A percentile compares a stretch with the other conserved stretches of the same genome.
Conservation (phyloP, 306 rosid genomes). For the Prunus padus region DNA sequence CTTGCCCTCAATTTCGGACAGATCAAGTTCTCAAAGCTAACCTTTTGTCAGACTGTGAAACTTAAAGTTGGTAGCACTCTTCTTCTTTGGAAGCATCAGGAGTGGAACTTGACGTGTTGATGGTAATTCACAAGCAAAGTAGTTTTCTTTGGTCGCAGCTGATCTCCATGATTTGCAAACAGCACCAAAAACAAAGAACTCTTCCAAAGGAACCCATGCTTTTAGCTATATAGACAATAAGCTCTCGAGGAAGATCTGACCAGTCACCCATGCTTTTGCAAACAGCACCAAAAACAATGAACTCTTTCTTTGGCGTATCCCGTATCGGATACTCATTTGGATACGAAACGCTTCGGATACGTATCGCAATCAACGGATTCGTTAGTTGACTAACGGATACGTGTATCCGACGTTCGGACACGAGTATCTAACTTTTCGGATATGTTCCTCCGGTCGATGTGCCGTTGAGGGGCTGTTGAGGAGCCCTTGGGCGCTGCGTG, state of each 20-base stretch:
- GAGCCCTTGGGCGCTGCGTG: no score
- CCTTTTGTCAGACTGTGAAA: background rate
- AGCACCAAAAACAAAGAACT: background rate
- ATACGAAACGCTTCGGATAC: no score
- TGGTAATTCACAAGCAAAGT: background rate
- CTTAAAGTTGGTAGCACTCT: background rate
- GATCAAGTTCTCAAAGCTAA: background rate
- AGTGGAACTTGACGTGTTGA: background rate
- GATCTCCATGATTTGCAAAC: background rate
- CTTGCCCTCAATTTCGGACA: background rate
- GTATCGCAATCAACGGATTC: no score
- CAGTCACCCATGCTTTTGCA: background rate
- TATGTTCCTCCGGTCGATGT: no score
- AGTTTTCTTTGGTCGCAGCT: background rate
- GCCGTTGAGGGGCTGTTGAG: no score
- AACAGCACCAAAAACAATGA: no score
- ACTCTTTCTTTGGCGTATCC: no score
- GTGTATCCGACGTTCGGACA: no score
- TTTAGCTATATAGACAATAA: background rate
- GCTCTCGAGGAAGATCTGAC: background rate
- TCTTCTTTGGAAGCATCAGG: background rate
- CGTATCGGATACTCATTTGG: no score
- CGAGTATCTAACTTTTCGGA: no score
- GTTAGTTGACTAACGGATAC: no score
- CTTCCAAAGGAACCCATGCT: background rate